Conservation (phyloP, 495 filamentous ascomycete genomes). For the Aspergillus wentii region DNA sequence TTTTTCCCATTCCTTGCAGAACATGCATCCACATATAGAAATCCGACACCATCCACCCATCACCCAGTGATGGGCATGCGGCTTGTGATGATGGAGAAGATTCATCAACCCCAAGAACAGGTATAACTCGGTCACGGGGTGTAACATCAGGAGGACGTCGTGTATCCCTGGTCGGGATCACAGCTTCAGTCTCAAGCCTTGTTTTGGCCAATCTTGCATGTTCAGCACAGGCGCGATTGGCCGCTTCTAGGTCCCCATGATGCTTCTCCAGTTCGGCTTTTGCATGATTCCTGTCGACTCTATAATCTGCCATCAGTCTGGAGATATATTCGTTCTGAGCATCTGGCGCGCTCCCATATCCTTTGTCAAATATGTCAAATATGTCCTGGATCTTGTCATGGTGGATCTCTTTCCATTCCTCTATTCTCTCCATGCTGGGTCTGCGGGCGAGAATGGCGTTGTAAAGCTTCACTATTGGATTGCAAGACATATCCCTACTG, state of each 20-base stretch:
- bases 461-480: too few species aligned
- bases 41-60: conserved; percentile 13
- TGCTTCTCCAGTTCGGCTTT: background rate
- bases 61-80: conserved; percentile 8
- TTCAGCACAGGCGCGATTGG: background rate
- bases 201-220: conserved; percentile 1
- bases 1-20: conserved; percentile 9
- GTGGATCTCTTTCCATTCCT: background rate
- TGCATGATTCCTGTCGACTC: conserved; percentile 3
- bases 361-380: background rate
- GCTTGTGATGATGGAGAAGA: background rate
- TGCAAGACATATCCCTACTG: too few species aligned
- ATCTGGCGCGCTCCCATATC: background rate
- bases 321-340: conserved; percentile 4
- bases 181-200: conserved; percentile 1
- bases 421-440: too few species aligned
- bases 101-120: conserved; percentile 9
- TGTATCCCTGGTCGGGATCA: conserved; percentile 9
- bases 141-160: conserved; percentile 6
- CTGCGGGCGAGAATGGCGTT: too few species aligned
- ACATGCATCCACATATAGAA: conserved; percentile 12
- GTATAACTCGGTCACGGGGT: conserved; percentile 4
- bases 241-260: conserved; percentile 3
- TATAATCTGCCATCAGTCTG: conserved; percentile 3
- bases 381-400: background rate